Conservation (phyloP, 139 green algal genomes). For the Chlamydomonas sp. region DNA sequence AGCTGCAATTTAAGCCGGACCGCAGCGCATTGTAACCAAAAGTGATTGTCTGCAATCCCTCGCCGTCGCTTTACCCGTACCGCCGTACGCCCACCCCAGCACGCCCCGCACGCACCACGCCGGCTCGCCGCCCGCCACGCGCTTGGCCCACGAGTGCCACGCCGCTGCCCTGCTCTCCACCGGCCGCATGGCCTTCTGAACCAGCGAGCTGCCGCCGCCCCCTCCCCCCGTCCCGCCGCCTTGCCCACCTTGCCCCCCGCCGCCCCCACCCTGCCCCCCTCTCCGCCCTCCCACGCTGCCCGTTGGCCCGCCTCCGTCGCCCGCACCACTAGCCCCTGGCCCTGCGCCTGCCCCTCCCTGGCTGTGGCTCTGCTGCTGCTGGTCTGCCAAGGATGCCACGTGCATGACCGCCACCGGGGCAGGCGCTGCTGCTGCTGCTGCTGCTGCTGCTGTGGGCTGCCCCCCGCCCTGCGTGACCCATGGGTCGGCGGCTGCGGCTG, state of each 20-base stretch:
- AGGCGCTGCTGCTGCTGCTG: slow-evolving; percentile 23
- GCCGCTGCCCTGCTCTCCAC: slow-evolving; percentile 66
- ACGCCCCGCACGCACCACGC: slow-evolving; percentile 16
- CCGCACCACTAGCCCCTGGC: not conserved
- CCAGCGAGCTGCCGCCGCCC: not conserved
- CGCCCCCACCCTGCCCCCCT: too few species aligned
- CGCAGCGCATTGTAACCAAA: too few species aligned
- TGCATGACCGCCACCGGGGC: not conserved
- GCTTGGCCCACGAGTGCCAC: slow-evolving; percentile 73
- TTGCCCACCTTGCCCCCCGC: not conserved
- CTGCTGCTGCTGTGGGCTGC: not conserved
- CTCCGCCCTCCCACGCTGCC: too few species aligned
- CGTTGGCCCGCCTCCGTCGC: not conserved
- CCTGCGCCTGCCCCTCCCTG: not conserved
- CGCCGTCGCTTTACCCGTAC: not conserved
- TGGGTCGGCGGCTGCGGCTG: not conserved
- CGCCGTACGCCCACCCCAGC: not conserved
- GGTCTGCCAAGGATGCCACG: not conserved
- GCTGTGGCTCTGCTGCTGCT: not conserved
- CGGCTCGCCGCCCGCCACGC: slow-evolving; percentile 39
- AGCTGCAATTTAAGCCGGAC: too few species aligned
- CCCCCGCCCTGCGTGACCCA: too few species aligned
- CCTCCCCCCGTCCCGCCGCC: not conserved
- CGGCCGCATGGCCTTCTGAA: slow-evolving; percentile 20
- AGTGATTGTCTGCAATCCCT: too few species aligned